Conservation (phyloP, 306 rosid genomes). For the Rosa lucieae region DNA sequence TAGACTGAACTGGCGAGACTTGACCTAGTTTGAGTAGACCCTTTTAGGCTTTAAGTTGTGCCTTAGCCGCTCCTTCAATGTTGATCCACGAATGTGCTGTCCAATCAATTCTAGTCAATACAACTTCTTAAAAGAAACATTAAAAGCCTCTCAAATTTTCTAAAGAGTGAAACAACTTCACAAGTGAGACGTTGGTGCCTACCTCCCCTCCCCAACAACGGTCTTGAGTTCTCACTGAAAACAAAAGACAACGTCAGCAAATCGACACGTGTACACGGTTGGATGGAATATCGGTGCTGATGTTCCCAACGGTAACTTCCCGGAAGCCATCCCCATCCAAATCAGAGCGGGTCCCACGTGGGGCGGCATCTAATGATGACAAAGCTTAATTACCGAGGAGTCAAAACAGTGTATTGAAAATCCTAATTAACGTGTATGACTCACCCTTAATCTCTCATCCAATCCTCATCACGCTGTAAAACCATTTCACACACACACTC, state of each 20-base stretch:
- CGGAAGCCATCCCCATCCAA: conserved; percentile 9
- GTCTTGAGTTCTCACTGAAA: not conserved
- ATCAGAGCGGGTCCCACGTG: conserved; percentile 7
- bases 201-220: not conserved
- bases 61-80: too few species aligned
- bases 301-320: conserved; percentile 62
- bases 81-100: too few species aligned
- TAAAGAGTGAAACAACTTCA: not conserved
- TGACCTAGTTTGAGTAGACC: too few species aligned
- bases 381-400: not conserved
- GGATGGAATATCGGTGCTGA: not conserved
- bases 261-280: not conserved
- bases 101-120: too few species aligned
- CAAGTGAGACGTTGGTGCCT: not conserved
- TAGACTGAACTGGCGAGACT: too few species aligned
- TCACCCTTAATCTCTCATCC: not conserved
- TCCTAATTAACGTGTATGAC: conserved; percentile 30
- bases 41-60: too few species aligned
- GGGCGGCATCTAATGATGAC: not conserved
- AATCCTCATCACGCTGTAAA: not conserved
- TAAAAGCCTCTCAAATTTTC: too few species aligned
- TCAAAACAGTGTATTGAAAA: conserved; percentile 11
- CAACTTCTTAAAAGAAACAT: too few species aligned
- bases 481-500: not conserved
- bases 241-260: not conserved